phyloP scores from a whole-genome alignment of 1,284 basidiomycete genomes.

The Tilletia horrida region DNA sequence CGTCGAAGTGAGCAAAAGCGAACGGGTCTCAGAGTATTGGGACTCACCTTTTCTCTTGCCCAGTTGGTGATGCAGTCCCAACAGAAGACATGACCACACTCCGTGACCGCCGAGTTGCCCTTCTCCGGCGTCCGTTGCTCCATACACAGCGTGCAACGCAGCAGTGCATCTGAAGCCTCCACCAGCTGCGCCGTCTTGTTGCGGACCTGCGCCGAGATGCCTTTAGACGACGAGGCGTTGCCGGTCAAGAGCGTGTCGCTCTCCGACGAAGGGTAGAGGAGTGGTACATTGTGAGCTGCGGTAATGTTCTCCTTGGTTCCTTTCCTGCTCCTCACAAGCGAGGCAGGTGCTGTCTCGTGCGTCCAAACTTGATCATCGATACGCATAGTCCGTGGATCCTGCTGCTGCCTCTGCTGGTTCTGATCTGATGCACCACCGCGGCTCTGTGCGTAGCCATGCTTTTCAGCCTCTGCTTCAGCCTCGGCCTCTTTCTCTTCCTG shows the following conservation, averaged over 20 bases:
- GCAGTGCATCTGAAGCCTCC: slow-evolving; percentile 24
- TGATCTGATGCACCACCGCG: slow-evolving; percentile 21
- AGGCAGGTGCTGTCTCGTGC: slow-evolving; percentile 13
- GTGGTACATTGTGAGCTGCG: slow-evolving; percentile 5
- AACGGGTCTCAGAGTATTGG: not conserved
- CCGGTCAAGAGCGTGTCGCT: slow-evolving; percentile 1
- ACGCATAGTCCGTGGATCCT: slow-evolving; percentile 27
- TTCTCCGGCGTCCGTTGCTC: slow-evolving; percentile 41
- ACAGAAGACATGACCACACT: slow-evolving; percentile 90
- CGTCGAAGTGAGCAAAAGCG: not conserved
- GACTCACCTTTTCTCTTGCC: slow-evolving; percentile 72
- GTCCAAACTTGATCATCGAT: slow-evolving; percentile 25
- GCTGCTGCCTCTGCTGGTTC: slow-evolving; percentile 32
- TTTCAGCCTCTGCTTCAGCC: slow-evolving; percentile 13
- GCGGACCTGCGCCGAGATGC: not conserved
- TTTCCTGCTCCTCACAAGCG: slow-evolving; percentile 3
- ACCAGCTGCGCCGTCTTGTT: not conserved
- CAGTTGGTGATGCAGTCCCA: slow-evolving; percentile 87
- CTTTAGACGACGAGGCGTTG: not conserved
- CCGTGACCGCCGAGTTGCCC: slow-evolving; percentile 71
- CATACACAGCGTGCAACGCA: slow-evolving; percentile 56
- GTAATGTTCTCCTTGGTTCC: not conserved
- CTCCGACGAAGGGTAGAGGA: slow-evolving; percentile 15
- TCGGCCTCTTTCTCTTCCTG: slow-evolving; percentile 19
- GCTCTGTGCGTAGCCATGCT: slow-evolving; percentile 35